Evolutionary conservation across 2,329 filamentous ascomycete species (phyloP).

Genomic region (Fusarium decemcellulare): DNA sequence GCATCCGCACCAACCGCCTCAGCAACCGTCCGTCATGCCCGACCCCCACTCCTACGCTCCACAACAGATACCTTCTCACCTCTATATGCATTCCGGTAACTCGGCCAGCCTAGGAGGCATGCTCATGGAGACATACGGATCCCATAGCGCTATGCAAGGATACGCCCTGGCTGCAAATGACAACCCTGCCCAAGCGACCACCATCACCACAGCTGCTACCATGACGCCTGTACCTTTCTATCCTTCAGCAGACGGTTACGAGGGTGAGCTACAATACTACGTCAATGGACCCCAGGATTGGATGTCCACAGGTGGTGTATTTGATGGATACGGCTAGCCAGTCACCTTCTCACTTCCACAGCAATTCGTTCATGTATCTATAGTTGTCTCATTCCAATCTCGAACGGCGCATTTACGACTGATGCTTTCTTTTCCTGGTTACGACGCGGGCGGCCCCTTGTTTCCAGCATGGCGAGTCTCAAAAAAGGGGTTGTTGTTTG

Average conservation of each 20-base stretch:
- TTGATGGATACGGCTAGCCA: slow-evolving; percentile 37
- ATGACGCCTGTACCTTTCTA: slow-evolving; percentile 26
- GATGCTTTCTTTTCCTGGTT: neutral
- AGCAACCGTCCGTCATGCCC: slow-evolving; percentile 26
- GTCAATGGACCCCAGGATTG: slow-evolving; percentile 55
- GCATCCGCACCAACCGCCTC: slow-evolving; percentile 17
- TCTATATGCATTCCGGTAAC: slow-evolving; percentile 24
- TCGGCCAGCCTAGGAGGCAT: slow-evolving; percentile 52
- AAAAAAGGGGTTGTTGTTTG: neutral
- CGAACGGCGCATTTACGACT: slow-evolving; percentile 14
- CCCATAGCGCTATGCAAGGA: slow-evolving; percentile 15
- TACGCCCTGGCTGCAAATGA: slow-evolving; percentile 33
- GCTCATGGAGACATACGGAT: slow-evolving; percentile 58
- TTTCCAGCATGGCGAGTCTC: slow-evolving; percentile 10
- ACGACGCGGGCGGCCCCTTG: neutral
- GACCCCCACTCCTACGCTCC: slow-evolving; percentile 39
- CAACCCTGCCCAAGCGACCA: slow-evolving; percentile 13
- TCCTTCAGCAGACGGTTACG: slow-evolving; percentile 61
- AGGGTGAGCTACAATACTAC: slow-evolving; percentile 61
- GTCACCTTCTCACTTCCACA: neutral
- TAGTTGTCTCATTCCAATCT: neutral
- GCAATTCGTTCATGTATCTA: slow-evolving; percentile 7
- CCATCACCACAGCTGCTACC: slow-evolving; percentile 13
- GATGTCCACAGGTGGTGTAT: slow-evolving; percentile 38
- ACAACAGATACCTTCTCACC: slow-evolving; percentile 26